Evolutionary conservation across 805 yeast genomes (phyloP), one percentile per base, ranked within the genome.

Genomic region (Martiniozyma abietophila): DNA sequence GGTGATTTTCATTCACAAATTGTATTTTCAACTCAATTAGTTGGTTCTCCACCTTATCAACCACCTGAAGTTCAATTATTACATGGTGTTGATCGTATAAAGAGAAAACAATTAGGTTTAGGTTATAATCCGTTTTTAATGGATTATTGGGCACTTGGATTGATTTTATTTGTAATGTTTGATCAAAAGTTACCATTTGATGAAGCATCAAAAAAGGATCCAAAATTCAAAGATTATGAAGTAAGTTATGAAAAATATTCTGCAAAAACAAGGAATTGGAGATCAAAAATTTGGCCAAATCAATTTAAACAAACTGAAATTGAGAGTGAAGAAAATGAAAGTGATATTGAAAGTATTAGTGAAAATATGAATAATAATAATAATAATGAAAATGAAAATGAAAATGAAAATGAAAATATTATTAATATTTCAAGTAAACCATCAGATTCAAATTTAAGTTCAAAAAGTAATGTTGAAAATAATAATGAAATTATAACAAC

Each of bases 31-130:
- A 64, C 69, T 19, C 65, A 76, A 5, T 71, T 72, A 52, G 86
- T 82, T 35, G 94, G 94, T 2, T 79, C 89, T 1, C 84, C 94
- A 3, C 94, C 94, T 2, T 82, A 81, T 54, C 71, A 80, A 4
- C 79, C 92, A 6, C 94, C 94, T 1, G 94, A 81, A 55, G 84
- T 81, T 9, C 72, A 74, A 76, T 52, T 56, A 22, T 56, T 53
- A 39, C 67, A 64, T 38, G 76, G 67, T 27, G 53, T 62, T 17
- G 38, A 50, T 3, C 32, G 39, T 15, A 45, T 62, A 14, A 49
- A 35, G 57, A 61, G 54, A 53, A 53, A 44, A 50, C 61, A 61
- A 54, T n/a, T n/a, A n/a, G n/a, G n/a, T n/a, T n/a, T n/a, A n/a
- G n/a, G n/a, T n/a, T 46, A 58, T 51, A 73, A 80, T 48, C 81